Evolutionary conservation across 2,329 filamentous ascomycete species (phyloP).

Genomic region (Cercospora sp.): DNA sequence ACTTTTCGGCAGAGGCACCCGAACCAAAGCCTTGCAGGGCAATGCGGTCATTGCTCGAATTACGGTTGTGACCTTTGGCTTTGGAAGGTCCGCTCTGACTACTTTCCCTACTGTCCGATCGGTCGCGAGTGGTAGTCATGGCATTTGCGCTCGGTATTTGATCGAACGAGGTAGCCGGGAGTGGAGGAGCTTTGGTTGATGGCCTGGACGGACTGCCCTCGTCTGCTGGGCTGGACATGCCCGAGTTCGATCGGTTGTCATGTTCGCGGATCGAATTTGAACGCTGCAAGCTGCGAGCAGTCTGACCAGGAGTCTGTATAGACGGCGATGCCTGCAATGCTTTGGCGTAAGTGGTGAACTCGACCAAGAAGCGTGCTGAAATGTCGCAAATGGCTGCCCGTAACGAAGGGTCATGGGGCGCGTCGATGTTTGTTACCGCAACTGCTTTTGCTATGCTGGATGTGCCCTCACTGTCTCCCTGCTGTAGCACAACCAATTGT

Average conservation of each 20-base stretch:
- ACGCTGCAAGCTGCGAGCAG: conserved; percentile 45
- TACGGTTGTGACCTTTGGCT: conserved; percentile 26
- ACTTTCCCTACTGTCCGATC: conserved; percentile 39
- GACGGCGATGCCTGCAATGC: conserved; percentile 57
- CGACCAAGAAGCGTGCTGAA: conserved; percentile 47
- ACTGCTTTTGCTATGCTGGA: conserved; percentile 22
- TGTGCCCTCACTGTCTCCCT: conserved; percentile 14
- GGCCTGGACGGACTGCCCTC: conserved; percentile 30
- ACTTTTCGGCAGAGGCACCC: conserved; percentile 55
- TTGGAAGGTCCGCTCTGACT: conserved; percentile 21
- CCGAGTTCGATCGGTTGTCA: conserved; percentile 29
- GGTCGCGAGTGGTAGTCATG: conserved; percentile 39
- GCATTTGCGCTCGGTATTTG: conserved; percentile 51
- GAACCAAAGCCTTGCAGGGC: conserved; percentile 65
- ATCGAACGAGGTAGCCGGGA: conserved; percentile 56
- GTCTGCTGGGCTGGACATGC: conserved; percentile 31
- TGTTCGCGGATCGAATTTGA: conserved; percentile 28
- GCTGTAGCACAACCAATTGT: conserved; percentile 33
- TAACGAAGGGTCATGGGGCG: conserved; percentile 35
- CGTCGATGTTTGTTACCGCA: conserved; percentile 21
- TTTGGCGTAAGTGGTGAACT: conserved; percentile 50
- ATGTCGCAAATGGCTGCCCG: conserved; percentile 50
- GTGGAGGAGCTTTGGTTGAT: conserved; percentile 32
- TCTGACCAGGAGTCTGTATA: conserved; percentile 70
- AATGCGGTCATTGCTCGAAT: conserved; percentile 56